phyloP scores from a whole-genome alignment of 352 stramenopile genomes.

The Vaucheria bursata region DNA sequence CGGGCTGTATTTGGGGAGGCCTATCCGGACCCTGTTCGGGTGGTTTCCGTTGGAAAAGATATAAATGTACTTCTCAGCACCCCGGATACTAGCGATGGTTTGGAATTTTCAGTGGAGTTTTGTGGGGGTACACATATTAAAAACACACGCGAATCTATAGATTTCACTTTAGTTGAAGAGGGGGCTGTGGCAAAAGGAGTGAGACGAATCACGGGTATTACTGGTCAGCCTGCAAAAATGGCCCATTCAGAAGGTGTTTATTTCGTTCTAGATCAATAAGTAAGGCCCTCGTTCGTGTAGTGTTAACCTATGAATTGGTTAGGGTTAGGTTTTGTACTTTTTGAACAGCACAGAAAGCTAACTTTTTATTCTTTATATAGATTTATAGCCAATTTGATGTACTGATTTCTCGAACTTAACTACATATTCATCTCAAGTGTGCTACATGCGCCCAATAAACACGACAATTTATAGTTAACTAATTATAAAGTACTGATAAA shows the following conservation, averaged over 20 bases:
- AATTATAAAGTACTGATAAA: no score
- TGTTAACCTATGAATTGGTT: background rate
- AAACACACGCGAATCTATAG: constrained; percentile 88
- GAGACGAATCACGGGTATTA: constrained; percentile 56
- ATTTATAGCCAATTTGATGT: no score
- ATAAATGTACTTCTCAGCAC: constrained; percentile 58
- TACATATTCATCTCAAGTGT: no score
- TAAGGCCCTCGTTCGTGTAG: background rate
- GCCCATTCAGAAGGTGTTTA: constrained; percentile 11
- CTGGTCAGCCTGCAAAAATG: constrained; percentile 12
- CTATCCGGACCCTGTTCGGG: constrained; percentile 95
- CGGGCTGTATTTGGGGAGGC: constrained; percentile 96
- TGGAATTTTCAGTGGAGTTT: constrained; percentile 92
- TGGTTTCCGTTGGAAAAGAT: constrained; percentile 84
- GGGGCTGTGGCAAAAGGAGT: constrained; percentile 91
- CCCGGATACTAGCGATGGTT: constrained; percentile 73
- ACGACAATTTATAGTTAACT: no score
- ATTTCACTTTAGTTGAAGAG: constrained; percentile 94
- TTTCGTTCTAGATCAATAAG: no score
- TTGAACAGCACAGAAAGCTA: no score
- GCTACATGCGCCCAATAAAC: no score
- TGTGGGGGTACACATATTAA: constrained; percentile 94
- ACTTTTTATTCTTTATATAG: no score
- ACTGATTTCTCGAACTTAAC: no score
- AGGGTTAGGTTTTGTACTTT: no score